Conservation (phyloP, 139 green algal genomes). For the Klebsormidium nitens region DNA sequence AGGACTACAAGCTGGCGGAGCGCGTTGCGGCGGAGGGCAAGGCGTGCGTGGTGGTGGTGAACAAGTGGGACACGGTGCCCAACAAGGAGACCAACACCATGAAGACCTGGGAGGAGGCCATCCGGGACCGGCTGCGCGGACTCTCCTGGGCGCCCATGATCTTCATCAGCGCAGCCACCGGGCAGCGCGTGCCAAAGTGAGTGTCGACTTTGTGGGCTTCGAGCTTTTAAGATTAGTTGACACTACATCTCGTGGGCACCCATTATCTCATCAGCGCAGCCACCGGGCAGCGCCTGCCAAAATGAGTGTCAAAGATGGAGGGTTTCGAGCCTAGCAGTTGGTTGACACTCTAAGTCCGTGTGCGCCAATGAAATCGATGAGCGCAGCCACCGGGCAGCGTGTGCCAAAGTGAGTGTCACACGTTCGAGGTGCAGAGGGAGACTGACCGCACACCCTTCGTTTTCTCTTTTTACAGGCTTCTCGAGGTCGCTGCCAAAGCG, state of each 20-base stretch:
- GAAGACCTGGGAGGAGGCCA: constrained; percentile 48
- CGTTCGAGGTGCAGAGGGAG: too few species aligned
- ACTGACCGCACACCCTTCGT: neutral
- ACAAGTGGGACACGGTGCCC: constrained; percentile 93
- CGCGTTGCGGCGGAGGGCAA: constrained; percentile 61
- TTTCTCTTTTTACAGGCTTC: constrained; percentile 46
- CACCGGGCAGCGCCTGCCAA: constrained; percentile 61
- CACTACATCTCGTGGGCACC: constrained; percentile 81
- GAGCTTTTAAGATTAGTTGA: too few species aligned
- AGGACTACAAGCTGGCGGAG: constrained; percentile 62
- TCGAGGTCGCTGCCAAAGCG: constrained; percentile 66
- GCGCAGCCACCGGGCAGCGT: constrained; percentile 62
- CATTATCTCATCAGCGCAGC: constrained; percentile 76
- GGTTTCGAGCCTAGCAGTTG: too few species aligned
- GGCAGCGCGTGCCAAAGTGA: constrained; percentile 58
- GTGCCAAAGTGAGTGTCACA: too few species aligned
- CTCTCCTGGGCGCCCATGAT: constrained; percentile 80
- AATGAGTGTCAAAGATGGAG: constrained; percentile 33
- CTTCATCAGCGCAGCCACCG: constrained; percentile 74
- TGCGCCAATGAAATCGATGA: constrained; percentile 78
- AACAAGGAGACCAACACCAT: constrained; percentile 53
- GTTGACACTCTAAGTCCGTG: too few species aligned
- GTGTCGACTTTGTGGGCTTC: too few species aligned
- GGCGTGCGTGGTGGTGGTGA: constrained; percentile 86
- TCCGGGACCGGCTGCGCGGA: constrained; percentile 67